Evolutionary conservation across 805 yeast genomes (phyloP).

Genomic region (Metschnikowia colocasiae): DNA sequence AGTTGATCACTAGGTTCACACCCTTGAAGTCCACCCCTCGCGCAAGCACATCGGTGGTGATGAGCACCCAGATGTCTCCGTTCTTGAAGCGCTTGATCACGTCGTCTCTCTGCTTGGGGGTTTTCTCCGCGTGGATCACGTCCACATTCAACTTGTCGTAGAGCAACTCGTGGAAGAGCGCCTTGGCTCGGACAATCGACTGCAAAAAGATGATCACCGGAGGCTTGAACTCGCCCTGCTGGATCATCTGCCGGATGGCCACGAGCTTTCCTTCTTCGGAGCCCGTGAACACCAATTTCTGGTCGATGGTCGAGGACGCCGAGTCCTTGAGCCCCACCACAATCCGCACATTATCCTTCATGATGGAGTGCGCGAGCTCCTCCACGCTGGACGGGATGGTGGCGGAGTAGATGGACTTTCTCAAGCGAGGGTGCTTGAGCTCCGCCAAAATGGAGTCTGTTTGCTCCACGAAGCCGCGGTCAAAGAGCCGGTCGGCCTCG

Average conservation of each 20-base stretch:
- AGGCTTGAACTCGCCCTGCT: slow-evolving; percentile 81
- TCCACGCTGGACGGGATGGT: slow-evolving; percentile 93
- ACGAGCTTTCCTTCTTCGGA: slow-evolving; percentile 92
- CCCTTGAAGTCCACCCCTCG: slow-evolving; percentile 98
- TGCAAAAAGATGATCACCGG: slow-evolving; percentile 92
- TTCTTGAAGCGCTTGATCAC: slow-evolving; percentile 78
- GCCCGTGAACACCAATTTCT: slow-evolving; percentile 80
- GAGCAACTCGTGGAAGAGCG: slow-evolving; percentile 85
- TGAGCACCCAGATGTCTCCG: slow-evolving; percentile 94
- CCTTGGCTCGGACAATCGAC: slow-evolving; percentile 90
- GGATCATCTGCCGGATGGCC: slow-evolving; percentile 85
- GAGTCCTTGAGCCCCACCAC: slow-evolving; percentile 93
- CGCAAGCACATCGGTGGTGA: slow-evolving; percentile 92
- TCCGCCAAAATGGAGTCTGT: slow-evolving; percentile 76
- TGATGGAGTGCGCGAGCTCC: slow-evolving; percentile 77
- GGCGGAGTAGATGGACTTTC: slow-evolving; percentile 87
- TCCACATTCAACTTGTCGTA: slow-evolving; percentile 93
- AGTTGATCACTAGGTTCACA: slow-evolving; percentile 88
- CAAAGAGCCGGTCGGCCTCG: slow-evolving; percentile 94
- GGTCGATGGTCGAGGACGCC: slow-evolving; percentile 80
- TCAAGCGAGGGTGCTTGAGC: slow-evolving; percentile 48
- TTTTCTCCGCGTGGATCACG: slow-evolving; percentile 92
- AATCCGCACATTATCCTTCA: slow-evolving; percentile 81
- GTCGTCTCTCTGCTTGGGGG: slow-evolving; percentile 80
- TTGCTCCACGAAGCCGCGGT: slow-evolving; percentile 81